A percentile compares a stretch with the other conserved stretches of the same genome.
phyloP scores from a whole-genome alignment of 345 rosid species.

The Eucalyptus paniculata region DNA sequence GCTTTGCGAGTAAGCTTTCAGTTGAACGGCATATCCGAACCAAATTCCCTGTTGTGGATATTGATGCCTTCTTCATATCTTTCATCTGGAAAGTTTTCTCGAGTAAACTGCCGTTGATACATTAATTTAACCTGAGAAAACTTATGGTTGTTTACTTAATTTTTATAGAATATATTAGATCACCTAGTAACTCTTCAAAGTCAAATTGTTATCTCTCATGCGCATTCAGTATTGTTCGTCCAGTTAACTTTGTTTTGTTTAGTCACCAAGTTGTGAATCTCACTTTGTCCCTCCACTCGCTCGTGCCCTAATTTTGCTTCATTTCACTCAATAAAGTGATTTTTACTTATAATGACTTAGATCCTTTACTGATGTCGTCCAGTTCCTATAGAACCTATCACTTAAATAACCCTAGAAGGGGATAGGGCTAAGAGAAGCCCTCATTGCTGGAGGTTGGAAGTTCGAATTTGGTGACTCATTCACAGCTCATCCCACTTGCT shows the following conservation, averaged over 20 bases:
- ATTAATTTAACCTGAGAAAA: neutral
- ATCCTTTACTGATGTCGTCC: neutral
- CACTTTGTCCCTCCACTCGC: neutral
- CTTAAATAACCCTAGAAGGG: no score
- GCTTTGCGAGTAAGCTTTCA: conserved; percentile 46
- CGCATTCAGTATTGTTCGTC: neutral
- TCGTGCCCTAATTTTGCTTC: neutral
- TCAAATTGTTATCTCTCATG: neutral
- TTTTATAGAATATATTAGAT: no score
- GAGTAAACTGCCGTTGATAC: neutral
- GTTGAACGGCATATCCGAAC: conserved; percentile 17
- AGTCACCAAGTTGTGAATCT: neutral
- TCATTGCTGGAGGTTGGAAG: neutral
- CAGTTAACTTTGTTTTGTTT: neutral
- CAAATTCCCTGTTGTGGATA: conserved; percentile 28
- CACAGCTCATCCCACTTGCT: neutral
- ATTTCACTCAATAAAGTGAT: neutral
- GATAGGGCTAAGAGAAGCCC: neutral
- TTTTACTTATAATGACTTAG: neutral
- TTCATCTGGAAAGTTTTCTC: conserved; percentile 57
- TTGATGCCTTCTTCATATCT: conserved; percentile 46
- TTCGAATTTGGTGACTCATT: neutral
- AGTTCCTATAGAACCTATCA: no score
- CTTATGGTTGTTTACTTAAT: neutral
- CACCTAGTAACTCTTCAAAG: neutral